Evolutionary conservation across 2,329 filamentous ascomycete species (phyloP).

Genomic region (Diaporthe citri): DNA sequence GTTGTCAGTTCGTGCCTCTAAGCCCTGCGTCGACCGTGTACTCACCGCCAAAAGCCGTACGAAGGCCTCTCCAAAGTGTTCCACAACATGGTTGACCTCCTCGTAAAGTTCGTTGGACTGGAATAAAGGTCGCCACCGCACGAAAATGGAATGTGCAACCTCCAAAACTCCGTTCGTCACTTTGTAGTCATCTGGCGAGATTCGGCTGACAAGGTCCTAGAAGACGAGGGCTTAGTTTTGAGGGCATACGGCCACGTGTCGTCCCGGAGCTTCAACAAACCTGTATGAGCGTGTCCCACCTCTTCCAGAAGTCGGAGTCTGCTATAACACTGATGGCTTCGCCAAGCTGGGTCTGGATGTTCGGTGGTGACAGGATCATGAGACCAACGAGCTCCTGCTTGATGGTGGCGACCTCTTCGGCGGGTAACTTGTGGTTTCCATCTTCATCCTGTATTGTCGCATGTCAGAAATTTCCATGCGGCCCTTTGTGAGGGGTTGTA

Average conservation of each 20-base stretch:
- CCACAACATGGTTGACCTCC: conserved; percentile 96
- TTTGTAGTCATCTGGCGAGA: conserved; percentile 84
- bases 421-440: conserved; percentile 89
- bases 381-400: conserved; percentile 95
- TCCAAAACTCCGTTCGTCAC: conserved; percentile 95
- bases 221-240: conserved; percentile 38
- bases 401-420: conserved; percentile 87
- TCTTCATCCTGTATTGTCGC: conserved; percentile 77
- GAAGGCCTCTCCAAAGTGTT: conserved; percentile 86
- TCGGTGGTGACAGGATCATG: conserved; percentile 92
- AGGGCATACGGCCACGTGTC: not conserved
- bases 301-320: conserved; percentile 96
- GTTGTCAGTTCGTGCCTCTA: not conserved
- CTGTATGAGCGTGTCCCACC: conserved; percentile 95
- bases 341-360: conserved; percentile 92
- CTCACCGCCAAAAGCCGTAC: conserved; percentile 81
- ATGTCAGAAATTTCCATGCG: conserved; percentile 18
- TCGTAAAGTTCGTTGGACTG: conserved; percentile 91
- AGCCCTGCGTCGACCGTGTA: conserved; percentile 15
- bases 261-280: conserved; percentile 57
- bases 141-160: conserved; percentile 98
- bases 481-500: conserved; percentile 39
- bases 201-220: conserved; percentile 87
- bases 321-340: conserved; percentile 98
- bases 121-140: conserved; percentile 94